Evolutionary conservation across 805 yeast species (phyloP), one percentile per base, ranked within the genome.

Genomic region (Starmerella potacharoeniae): DNA sequence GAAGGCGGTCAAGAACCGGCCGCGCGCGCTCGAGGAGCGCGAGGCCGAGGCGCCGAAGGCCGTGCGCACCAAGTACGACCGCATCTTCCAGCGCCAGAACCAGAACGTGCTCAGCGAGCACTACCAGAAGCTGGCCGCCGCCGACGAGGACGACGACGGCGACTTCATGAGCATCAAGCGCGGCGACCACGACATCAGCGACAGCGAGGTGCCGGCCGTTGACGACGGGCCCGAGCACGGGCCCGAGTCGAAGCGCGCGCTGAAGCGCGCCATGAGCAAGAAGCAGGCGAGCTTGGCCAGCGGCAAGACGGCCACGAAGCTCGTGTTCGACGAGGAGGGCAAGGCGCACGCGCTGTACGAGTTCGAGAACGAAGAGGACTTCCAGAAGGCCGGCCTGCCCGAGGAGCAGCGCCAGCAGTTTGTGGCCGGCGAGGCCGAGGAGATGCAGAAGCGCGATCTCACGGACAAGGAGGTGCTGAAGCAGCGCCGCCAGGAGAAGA

Each of bases 291-390:
- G n/a, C 16, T 80, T 41, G 78, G 89, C 1, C 62, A 81, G 29
- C 72, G 81, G 48, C 58, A 86, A 87, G 1, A 78, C 80, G 55
- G 84, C 96, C 16, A 80, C 84, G 22, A 93, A 89, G 67, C 68
- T 91, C 62, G 76, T 79, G 54, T 93, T 91, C 66, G 99, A 93
- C 66, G 98, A 93, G 59, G 97, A 91, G 3, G 99, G 99, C 31
- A 76, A 75, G 5, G 84, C 97, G 0, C 97, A 91, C 69, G 86
- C 95, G 9, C 74, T 91, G 5, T 93, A 93, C 66, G 97, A 91
- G 70, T 75, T 93, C 57, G 89, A 87, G 66, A 86, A 84, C 62
- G 97, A 88, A 69, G 93, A 82, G 42, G 95, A 86, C 56, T 93
- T 93, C 77, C 77, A 69, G 59, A 80, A 78, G 58, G 75, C 73